Evolutionary conservation across 1,139 yeast genomes (phyloP).

Genomic region (Pneumocystis sp.): DNA sequence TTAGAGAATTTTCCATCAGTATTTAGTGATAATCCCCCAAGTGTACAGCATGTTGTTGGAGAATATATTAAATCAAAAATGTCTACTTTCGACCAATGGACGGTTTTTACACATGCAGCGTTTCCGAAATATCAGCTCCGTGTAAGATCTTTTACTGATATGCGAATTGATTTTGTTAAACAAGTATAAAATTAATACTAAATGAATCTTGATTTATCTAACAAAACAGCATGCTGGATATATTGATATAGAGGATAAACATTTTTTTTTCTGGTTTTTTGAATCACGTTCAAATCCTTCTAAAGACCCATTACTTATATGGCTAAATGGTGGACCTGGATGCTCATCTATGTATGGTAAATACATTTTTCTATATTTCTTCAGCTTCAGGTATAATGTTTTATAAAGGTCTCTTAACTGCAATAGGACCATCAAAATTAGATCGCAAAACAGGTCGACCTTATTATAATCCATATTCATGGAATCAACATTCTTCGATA

Average conservation of each 20-base stretch:
- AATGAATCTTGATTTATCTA: too few relatives aligned
- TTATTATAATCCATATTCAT: slow-evolving; percentile 53
- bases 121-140: neutral
- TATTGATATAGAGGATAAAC: slow-evolving; percentile 71
- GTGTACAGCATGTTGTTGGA: neutral
- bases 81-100: neutral
- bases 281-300: slow-evolving; percentile 81
- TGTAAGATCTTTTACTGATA: neutral
- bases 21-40: neutral
- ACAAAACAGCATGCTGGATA: slow-evolving; percentile 62
- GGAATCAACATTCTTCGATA: slow-evolving; percentile 83
- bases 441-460: slow-evolving; percentile 52
- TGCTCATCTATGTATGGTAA: slow-evolving; percentile 65
- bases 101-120: neutral
- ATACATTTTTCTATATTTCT: neutral
- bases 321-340: slow-evolving; percentile 80
- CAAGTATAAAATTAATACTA: neutral
- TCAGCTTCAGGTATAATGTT: neutral
- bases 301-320: slow-evolving; percentile 69
- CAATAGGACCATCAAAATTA: slow-evolving; percentile 74
- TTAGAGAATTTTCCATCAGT: neutral
- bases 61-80: neutral
- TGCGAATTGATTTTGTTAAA: neutral
- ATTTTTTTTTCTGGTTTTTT: slow-evolving; percentile 71
- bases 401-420: slow-evolving; percentile 51